Evolutionary conservation across 495 filamentous ascomycete species (phyloP).

Genomic region (Penicillium desertorum): DNA sequence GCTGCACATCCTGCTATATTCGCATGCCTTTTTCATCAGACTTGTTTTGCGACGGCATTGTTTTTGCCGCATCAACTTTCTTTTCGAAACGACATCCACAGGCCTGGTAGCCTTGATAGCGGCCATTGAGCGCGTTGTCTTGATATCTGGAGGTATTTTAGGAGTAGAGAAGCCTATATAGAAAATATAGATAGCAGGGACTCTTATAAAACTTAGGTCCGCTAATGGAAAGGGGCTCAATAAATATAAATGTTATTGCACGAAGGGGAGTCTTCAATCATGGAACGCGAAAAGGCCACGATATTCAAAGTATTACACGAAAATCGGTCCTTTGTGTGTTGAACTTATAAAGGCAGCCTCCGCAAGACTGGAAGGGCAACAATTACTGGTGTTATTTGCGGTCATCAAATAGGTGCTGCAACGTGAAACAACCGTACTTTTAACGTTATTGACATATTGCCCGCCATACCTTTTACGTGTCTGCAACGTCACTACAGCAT

Average conservation of each 20-base stretch:
- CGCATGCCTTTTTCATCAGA: not conserved
- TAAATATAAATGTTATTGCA: conserved; percentile 1
- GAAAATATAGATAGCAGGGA: conserved; percentile 3
- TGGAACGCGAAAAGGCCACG: not conserved
- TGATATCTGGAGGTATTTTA: conserved; percentile 6
- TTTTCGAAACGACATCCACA: not conserved
- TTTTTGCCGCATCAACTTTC: too few relatives aligned
- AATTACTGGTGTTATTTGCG: not conserved
- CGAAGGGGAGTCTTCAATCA: not conserved
- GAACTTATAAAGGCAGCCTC: conserved; percentile 5
- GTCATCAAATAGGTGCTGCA: too few relatives aligned
- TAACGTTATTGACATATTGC: too few relatives aligned
- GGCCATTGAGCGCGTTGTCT: not conserved
- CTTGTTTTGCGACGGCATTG: too few relatives aligned
- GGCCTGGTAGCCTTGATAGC: conserved; percentile 7
- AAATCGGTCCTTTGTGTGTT: conserved; percentile 8
- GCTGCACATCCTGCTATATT: not conserved
- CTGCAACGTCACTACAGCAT: too few relatives aligned
- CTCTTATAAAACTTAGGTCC: not conserved
- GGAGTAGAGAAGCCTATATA: conserved; percentile 1
- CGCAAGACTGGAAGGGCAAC: conserved; percentile 3
- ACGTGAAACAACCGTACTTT: too few relatives aligned
- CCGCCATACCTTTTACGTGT: too few relatives aligned
- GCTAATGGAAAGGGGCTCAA: not conserved
- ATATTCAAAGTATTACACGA: conserved; percentile 4